Conservation (phyloP, 2,329 filamentous ascomycete genomes). For the Xylaria sp. region DNA sequence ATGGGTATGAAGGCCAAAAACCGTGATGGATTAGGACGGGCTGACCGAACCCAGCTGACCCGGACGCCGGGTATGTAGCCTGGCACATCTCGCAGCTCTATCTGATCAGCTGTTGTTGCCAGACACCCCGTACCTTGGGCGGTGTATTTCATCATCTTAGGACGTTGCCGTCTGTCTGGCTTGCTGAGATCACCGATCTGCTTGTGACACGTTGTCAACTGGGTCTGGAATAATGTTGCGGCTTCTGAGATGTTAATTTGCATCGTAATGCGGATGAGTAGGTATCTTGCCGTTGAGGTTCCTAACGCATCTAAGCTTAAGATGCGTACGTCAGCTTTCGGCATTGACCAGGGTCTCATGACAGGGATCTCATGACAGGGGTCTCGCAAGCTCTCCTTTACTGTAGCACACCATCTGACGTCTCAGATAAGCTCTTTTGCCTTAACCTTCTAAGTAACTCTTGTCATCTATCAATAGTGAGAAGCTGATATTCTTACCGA, state of each 20-base stretch:
- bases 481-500: too few species aligned
- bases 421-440: neutral
- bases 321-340: slow-evolving; percentile 25
- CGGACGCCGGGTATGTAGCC: neutral
- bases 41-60: slow-evolving; percentile 16
- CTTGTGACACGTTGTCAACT: neutral
- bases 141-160: neutral
- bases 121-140: neutral
- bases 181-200: neutral
- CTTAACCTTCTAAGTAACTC: too few species aligned
- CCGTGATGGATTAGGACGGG: neutral
- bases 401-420: neutral
- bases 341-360: neutral
- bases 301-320: neutral
- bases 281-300: neutral
- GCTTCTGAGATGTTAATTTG: neutral
- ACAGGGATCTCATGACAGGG: slow-evolving; percentile 11
- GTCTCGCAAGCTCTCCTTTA: neutral
- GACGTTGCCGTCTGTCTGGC: neutral
- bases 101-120: slow-evolving; percentile 15
- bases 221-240: neutral
- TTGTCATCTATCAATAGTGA: neutral
- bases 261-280: too few species aligned
- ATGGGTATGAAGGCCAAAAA: neutral
- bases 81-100: slow-evolving; percentile 3